Percentiles rank a stretch among this genome's conserved stretches.
phyloP scores from a whole-genome alignment of 257 asterid species.

The Gardenia jasminoides region DNA sequence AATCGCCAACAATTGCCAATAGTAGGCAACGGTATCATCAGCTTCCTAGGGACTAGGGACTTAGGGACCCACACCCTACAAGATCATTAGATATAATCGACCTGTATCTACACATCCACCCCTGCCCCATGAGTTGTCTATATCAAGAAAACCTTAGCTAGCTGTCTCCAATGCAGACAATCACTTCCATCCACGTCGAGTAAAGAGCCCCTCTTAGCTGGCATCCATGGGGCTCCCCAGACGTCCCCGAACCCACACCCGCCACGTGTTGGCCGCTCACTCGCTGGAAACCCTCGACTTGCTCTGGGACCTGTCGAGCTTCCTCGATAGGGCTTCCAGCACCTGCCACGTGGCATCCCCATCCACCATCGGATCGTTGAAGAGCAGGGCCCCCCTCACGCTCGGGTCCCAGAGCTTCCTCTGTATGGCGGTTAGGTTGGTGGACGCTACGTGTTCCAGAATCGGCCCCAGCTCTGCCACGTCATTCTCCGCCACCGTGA shows the following conservation, averaged over 20 bases:
- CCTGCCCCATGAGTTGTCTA: not conserved
- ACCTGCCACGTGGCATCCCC: constrained; percentile 97
- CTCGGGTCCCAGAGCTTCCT: constrained; percentile 55
- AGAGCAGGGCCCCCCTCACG: constrained; percentile 54
- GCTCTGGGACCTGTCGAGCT: constrained; percentile 44
- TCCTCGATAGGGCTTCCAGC: constrained; percentile 35
- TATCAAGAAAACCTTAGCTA: constrained; percentile 46
- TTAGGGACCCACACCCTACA: no score
- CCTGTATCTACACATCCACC: not conserved
- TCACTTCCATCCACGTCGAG: constrained; percentile 21
- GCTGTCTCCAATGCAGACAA: constrained; percentile 49
- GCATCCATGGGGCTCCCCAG: not conserved
- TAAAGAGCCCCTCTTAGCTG: constrained; percentile 18
- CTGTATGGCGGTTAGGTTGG: constrained; percentile 61
- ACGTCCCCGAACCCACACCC: not conserved
- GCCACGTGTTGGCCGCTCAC: constrained; percentile 24
- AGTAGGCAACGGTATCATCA: no score
- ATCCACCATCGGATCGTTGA: constrained; percentile 38
- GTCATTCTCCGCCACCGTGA: constrained; percentile 76
- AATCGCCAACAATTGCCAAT: no score
- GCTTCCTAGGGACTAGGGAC: no score
- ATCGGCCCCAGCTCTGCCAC: constrained; percentile 53
- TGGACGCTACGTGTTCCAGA: constrained; percentile 63
- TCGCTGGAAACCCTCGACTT: constrained; percentile 43
- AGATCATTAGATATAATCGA: not conserved